Evolutionary conservation across 306 rosid genomes (phyloP).

Genomic region (Glycine soja): DNA sequence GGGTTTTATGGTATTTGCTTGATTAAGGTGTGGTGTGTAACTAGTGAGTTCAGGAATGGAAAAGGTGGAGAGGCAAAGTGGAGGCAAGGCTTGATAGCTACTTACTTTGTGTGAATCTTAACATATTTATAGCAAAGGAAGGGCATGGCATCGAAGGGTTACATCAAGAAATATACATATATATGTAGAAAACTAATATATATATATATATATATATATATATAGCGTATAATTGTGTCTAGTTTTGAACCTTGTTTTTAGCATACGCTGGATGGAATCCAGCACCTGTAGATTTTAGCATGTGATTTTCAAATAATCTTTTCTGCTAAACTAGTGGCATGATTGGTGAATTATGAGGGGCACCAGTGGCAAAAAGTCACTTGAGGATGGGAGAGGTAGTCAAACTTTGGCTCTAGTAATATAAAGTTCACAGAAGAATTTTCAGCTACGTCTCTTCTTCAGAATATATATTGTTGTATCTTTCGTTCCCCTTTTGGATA

Average conservation of each 20-base stretch:
- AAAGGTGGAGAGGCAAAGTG: conserved; percentile 17
- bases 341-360: conserved; percentile 26
- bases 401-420: conserved; percentile 17
- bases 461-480: not conserved
- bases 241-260: conserved; percentile 24
- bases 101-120: conserved; percentile 44
- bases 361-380: conserved; percentile 26
- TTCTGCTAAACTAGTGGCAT: conserved; percentile 27
- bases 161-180: not conserved
- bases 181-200: no score
- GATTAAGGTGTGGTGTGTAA: conserved; percentile 1
- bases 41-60: conserved; percentile 11
- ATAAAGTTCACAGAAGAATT: conserved; percentile 37
- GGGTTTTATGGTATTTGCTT: no score
- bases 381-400: conserved; percentile 33
- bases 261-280: conserved; percentile 29
- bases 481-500: conserved; percentile 15
- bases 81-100: not conserved
- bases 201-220: no score
- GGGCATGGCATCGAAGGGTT: conserved; percentile 7
- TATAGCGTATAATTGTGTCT: not conserved
- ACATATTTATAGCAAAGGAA: conserved; percentile 48
- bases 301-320: not conserved
- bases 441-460: conserved; percentile 39
- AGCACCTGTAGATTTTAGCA: not conserved